Base-by-base conservation (phyloP, 805 yeast genomes). In the Candida chauliodis region DNA sequence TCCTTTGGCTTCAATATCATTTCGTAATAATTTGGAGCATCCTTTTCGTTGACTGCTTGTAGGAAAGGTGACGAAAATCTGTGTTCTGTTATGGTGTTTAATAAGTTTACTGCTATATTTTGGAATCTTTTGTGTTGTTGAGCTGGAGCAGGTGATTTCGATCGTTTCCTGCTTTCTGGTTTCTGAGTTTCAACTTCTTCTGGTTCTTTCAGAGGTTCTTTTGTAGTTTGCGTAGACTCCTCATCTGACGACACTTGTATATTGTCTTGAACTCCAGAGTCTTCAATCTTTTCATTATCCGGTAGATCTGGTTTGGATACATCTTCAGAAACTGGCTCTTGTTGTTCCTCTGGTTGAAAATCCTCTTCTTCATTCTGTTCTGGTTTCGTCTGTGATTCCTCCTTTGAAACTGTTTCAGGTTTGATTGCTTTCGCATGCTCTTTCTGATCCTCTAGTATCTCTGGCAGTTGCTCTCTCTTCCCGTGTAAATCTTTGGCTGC, bases 11-110 rank as follows among this genome's bases (percentile, higher is more conserved):
- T 63, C 44, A 74, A 68, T 10, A 85, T 75, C 23, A 83, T 61
- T 15, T 73, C 66, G 50, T 76, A 72, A 53, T 86, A 86, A 34
- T 80, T 75, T 2, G 84, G 87, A 5, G 89, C 91, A 37, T 76
- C 85, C 40, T 73, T 64, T 40, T 70, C 73, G 45, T 72, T 75
- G 11, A 86, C 93, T 0, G 93, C 87, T 37, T 73, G 76, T 26
- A 82, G 54, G 54, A 86, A 86, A 40, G 85, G 80, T 0, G 89
- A 79, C 0, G 93, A 84, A 50, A 75, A 81, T 41, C 86, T 67
- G 55, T 84, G 82, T 1, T 86, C 79, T 26, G 81, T 73, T 7
- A 85, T 78, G 43, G 81, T 80, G 13, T 76, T 69, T 34, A 86
- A 59, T 22, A 86, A 62, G 31, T 81, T 84, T 6, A 72, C 62